Evolutionary conservation across 805 yeast genomes (phyloP).

Genomic region (Suhomyces sp.): DNA sequence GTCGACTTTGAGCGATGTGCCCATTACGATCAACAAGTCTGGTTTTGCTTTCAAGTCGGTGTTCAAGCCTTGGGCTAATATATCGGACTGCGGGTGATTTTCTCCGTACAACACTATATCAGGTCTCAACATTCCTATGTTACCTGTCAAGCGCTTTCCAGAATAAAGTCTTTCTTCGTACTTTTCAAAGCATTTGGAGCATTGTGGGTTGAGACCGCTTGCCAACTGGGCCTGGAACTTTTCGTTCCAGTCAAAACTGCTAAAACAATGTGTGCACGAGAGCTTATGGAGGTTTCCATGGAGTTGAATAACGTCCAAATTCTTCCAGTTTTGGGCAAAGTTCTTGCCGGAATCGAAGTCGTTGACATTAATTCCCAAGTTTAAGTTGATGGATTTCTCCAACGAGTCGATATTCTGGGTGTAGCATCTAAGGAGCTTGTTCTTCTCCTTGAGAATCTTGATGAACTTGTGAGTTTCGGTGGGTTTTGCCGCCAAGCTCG

Average conservation of each 20-base stretch:
- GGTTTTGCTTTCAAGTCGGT: conserved; percentile 68
- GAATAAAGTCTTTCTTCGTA: conserved; percentile 53
- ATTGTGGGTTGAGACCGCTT: conserved; percentile 71
- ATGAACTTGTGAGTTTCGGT: conserved; percentile 84
- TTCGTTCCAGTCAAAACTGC: conserved; percentile 58
- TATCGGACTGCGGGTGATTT: conserved; percentile 83
- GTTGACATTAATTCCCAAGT: conserved; percentile 48
- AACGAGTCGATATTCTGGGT: conserved; percentile 94
- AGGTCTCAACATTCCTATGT: conserved; percentile 78
- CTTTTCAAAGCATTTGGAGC: conserved; percentile 62
- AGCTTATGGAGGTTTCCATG: conserved; percentile 85
- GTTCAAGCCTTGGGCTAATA: conserved; percentile 66
- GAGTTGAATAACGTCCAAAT: conserved; percentile 75
- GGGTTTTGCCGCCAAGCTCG: conserved; percentile 65
- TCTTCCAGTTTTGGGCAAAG: conserved; percentile 51
- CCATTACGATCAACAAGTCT: conserved; percentile 81
- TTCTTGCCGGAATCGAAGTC: conserved; percentile 23
- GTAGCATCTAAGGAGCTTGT: conserved; percentile 76
- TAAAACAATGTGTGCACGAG: conserved; percentile 70
- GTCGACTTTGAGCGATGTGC: conserved; percentile 87
- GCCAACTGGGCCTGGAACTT: conserved; percentile 46
- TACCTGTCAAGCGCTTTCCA: conserved; percentile 74
- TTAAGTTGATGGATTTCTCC: conserved; percentile 64
- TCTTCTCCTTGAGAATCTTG: conserved; percentile 53
- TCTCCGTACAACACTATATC: conserved; percentile 92